Base-by-base conservation (phyloP, 495 filamentous ascomycete genomes). In the Chaetomium tenue region DNA sequence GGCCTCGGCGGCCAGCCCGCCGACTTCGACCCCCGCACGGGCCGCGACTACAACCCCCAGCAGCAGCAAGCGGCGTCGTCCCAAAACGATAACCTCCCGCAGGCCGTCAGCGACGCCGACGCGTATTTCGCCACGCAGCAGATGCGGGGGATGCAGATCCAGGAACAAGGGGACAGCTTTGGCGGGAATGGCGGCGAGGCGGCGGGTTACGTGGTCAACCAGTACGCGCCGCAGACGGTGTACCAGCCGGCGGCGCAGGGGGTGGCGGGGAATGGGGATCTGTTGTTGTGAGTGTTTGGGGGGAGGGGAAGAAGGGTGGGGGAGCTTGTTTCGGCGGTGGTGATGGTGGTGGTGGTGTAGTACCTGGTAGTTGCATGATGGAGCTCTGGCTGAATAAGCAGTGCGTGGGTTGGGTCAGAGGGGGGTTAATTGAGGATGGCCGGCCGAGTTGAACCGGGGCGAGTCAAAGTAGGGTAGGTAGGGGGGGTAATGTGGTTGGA, bases 91-190 rank as follows among this genome's bases (percentile, higher is more conserved):
- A 78, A 84, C 73, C 79, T 91, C 57, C 81, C 84, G 20, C 84
- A 87, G 12, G 92, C 92, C 0, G 85, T 93, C 22, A 87, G 82
- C 67, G 91, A 92, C 37, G 92, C 91, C 5, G 92, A 97, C 70
- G 86, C 83, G 37, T 96, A 94, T 71, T 97, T 97, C 71, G 85
- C 40, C 13, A 18, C 16, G 13, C 16, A 85, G 75, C 86, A 87
- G 72, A 90, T 91, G 87, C 86, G 85, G 5, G 84, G 83, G 5
- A 82, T 91, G 81, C 78, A 84, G 63, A 80, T 90, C 55, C 79
- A 83, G 68, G 74, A 81, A 52, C 74, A 71, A 25, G 74, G 72
- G 40, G 79, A 81, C 40, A 65, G 74, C 42, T 86, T 84, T 70
- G 82, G 82, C 33, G 70, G 83, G 64, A 70, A 78, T 59, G 63